Evolutionary conservation across 768 basidiomycete species (phyloP), one percentile per base, ranked within the genome.

Genomic region (Boletus pseudo-olivaceus): DNA sequence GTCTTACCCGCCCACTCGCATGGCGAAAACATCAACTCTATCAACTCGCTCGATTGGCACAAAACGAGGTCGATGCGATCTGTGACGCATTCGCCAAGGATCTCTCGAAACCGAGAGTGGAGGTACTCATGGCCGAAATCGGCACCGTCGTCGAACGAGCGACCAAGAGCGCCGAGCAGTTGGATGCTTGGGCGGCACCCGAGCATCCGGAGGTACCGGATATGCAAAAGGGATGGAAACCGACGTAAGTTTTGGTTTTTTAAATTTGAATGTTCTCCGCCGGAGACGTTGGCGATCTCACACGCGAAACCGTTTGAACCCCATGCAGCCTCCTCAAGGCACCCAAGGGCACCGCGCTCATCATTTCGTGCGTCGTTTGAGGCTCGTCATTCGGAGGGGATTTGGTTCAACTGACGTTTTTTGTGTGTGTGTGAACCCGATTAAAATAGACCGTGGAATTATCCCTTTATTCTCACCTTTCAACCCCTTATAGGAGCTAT

Each of bases 401-500:
- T 29, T 23, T 5, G 8, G 2, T 47, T 26, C 26, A 20, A 27
- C 42, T 51, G 19, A 49, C n/a, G 23, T 5, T 2, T 26, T 14
- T 3, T 8, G 14, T 14, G 27, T 29, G 23, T 20, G 17, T 44
- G 20, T 27, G 23, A 14, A 27, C 9, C 4, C 6, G 5, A 41
- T 41, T 34, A 32, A 17, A 47, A 12, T 30, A 85, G 84, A 17
- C 84, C 84, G 2, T 87, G 84, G 83, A 87, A 87, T 61, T 87
- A 82, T 59, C 86, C 86, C 0, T 61, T 82, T 47, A 69, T 81
- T 10, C 75, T 85, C 32, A 73, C 63, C 5, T 65, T 87, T 7
- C 77, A 78, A 37, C 86, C 87, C 4, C 70, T 86, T 20, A 74
- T 79, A 47, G 88, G 88, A 5, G 89, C 89, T 1, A 85, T 92